Base-by-base conservation (phyloP, 1,139 yeast species). In the Williopsis jadinii region DNA sequence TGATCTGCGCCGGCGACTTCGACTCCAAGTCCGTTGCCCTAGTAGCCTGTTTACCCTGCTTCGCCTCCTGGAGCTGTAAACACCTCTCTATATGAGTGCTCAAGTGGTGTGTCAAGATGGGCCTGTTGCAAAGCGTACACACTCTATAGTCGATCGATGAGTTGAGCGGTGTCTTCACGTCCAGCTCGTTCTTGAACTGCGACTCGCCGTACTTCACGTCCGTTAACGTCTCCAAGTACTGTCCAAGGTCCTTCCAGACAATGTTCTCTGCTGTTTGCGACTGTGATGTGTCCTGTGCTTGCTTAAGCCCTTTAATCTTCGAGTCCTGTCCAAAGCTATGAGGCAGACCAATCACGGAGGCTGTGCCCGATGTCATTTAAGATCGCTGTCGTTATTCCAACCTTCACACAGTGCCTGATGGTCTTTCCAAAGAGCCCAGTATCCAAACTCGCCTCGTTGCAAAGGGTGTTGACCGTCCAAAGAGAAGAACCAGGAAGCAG, bases 61-160 rank as follows among this genome's bases (percentile, higher is more conserved):
- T 57, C 32, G 59, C 59, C 41, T 62, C 68, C 53, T 73, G 76
- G 71, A 68, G 66, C 43, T 68, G 75, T 5, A 66, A 50, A 57
- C 86, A 80, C 60, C 56, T 56, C 30, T 52, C 50, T 44, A 74
- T 67, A 60, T 80, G 86, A 12, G 61, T 58, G 0, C 58, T 52
- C 37, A 79, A 58, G 48, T 70, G 65, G 28, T 66, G 61, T 36
- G 68, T 70, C 12, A 82, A 71, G 11, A 84, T 68, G 2, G 92
- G 92, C 44, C 82, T 68, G 37, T 73, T 70, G 57, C 94, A 84
- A 44, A 68, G 64, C 44, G 76, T 78, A 59, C 94, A 84, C 53
- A 81, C 71, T 50, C 83, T 71, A 54, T 78, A 84, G 41, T 71
- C 68, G 26, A 77, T 54, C 19, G 66, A 71, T 52, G 51, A 70